Evolutionary conservation across 768 basidiomycete species (phyloP), one percentile per base, ranked within the genome.

Genomic region (Rhodotorula paludigena): DNA sequence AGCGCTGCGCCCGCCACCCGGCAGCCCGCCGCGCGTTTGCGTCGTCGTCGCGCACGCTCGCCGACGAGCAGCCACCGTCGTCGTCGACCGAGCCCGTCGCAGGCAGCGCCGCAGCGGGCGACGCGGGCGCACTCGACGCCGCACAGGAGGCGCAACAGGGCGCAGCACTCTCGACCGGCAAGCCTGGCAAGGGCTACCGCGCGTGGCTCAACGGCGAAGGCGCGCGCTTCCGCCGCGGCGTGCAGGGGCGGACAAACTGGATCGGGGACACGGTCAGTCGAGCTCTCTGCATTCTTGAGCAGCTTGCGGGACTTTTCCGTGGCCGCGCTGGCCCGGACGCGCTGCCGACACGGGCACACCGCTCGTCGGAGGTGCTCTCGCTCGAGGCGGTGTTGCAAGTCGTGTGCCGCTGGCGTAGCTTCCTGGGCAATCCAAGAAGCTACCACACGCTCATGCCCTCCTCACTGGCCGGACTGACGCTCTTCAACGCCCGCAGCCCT

Each of bases 401-500:
- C 54, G 54, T 10, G 54, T 28, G 28, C 52, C 33, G 18, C 12
- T 12, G 4, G 21, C 25, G n/a, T 28, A 30, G 23, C 55, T 33
- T 8, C 23, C 20, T 15, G 23, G 0, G 0, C n/a, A 36, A 0
- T 9, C 6, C 15, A 20, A 9, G 4, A 10, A 23, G 38, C 7
- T 3, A 0, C 5, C 39, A 2, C 20, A 38, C 58, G 25, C 18
- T 32, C n/a, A 25, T n/a, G 21, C 6, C 20, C n/a, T 12, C 41
- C 1, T 10, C 5, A 48, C 25, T 28, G 36, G 8, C 7, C 35
- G 25, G 8, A 30, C 63, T 15, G 14, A 21, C 47, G 3, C 35
- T 0, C 42, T 6, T 33, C 28, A 18, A 23, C 54, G 32, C 32
- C 28, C 39, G n/a, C 66, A 92, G 90, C 90, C 90, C 1, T 92